These are phyloP conservation scores for Acer saccharum DNA, from an alignment of 345 rosid species.

Conservation along the genomic window DNA sequence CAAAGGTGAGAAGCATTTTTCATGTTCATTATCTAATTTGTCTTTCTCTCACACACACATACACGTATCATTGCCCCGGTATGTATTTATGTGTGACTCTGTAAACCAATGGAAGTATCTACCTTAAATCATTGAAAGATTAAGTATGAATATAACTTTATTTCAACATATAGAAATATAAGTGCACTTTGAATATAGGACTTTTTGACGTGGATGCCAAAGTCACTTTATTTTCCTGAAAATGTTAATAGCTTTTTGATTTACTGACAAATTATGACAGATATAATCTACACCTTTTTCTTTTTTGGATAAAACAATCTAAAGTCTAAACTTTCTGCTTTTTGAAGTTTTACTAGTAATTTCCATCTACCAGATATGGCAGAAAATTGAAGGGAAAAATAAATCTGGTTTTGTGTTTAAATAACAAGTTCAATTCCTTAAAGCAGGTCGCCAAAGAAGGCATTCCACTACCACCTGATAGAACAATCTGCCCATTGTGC, in stretches of 20 bases:
- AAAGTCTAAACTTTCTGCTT: background rate
- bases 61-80: background rate
- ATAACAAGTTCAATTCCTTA: slow-evolving; percentile 11
- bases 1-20: slow-evolving; percentile 52
- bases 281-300: background rate
- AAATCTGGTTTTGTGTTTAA: slow-evolving; percentile 1
- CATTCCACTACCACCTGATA: slow-evolving; percentile 73
- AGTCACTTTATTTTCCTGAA: background rate
- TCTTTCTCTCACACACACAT: slow-evolving; percentile 6
- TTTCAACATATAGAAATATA: background rate
- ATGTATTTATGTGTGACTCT: background rate
- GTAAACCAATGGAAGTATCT: background rate
- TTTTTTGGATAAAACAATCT: too few species aligned
- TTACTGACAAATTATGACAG: background rate
- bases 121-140: background rate
- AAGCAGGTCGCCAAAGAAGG: slow-evolving; percentile 85
- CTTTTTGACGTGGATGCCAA: background rate
- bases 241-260: slow-evolving; percentile 3
- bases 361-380: background rate
- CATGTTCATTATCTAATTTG: background rate
- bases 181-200: background rate
- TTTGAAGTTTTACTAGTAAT: background rate
- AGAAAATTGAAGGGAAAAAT: background rate
- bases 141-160: background rate
- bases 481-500: slow-evolving; percentile 86